Evolutionary conservation across 2,329 filamentous ascomycete genomes (phyloP), one percentile per base, ranked within the genome.

Genomic region (Hansfordia pulvinata): DNA sequence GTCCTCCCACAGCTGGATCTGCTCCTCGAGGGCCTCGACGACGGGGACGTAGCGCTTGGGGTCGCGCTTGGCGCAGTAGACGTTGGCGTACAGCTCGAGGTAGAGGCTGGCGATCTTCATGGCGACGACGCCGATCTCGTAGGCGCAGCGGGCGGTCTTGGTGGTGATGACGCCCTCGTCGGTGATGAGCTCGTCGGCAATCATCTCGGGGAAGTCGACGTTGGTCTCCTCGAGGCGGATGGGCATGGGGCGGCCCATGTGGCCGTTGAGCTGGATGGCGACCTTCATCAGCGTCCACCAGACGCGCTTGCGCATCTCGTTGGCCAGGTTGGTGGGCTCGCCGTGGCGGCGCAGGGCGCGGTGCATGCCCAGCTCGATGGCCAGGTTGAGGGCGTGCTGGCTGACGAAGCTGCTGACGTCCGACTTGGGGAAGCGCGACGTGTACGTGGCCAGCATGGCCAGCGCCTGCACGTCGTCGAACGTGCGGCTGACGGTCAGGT

Each of bases 371-470:
- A 84, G 54, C 39, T 90, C 82, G 19, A 88, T 64, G 8, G 80
- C 80, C 17, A 79, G 58, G 5, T 71, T 62, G 22, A 86, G 57
- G 1, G 79, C 69, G 24, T 70, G 61, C 27, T 69, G 70, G 17
- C 67, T 67, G 32, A 86, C 61, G 37, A 78, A 65, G 53, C 75
- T 77, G 28, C 76, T 79, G 21, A 76, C 72, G 9, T 79, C 80
- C 2, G 83, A 80, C 40, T 86, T 84, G 17, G 81, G 79, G 31
- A 90, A 85, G 26, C 72, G 74, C 32, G 83, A 72, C 4, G 82
- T 67, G 45, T 88, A 79, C 3, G 69, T 53, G 31, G 73, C 74
- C 11, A 92, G 70, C 52, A 90, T 56, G 8, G 74, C 62, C 40
- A 90, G 49, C 4, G 79, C 82, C 47, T 90, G 81, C 6, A 85